These are phyloP conservation scores for Lenzites betulinus DNA, from an alignment of 768 basidiomycete genomes.

Conservation along the genomic window DNA sequence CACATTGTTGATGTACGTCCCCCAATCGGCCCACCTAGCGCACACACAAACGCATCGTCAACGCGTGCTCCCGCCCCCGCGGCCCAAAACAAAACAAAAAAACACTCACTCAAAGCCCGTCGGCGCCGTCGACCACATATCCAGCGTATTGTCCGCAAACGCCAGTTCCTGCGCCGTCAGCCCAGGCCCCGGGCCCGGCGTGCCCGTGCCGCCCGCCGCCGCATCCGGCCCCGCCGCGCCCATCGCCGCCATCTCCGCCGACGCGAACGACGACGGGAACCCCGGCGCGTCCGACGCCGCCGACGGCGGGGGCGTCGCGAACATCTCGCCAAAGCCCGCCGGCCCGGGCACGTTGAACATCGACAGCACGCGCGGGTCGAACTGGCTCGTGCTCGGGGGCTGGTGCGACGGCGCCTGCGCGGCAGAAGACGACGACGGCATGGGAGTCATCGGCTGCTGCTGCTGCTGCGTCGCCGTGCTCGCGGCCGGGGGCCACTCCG, in stretches of 20 bases:
- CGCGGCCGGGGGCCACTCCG: neutral
- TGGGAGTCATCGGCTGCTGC: neutral
- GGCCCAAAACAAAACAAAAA: neutral
- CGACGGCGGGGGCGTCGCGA: conserved; percentile 19
- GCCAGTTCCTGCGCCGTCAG: conserved; percentile 16
- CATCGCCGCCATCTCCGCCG: conserved; percentile 10
- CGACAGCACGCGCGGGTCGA: conserved; percentile 23
- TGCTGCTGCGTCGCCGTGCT: neutral
- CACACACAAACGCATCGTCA: neutral
- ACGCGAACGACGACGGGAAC: neutral
- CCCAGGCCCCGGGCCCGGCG: neutral
- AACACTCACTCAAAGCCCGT: conserved; percentile 58
- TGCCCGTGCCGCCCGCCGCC: neutral
- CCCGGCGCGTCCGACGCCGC: neutral
- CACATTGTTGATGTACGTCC: conserved; percentile 29
- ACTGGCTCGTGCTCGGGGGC: neutral
- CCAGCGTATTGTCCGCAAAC: conserved; percentile 47
- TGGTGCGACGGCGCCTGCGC: neutral
- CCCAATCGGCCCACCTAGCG: conserved; percentile 31
- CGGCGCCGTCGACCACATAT: conserved; percentile 66
- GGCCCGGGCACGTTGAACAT: conserved; percentile 26
- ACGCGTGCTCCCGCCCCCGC: neutral
- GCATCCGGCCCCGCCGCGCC: neutral
- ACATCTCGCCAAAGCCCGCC: conserved; percentile 29
- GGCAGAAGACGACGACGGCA: neutral